Conservation (phyloP, 305 asterid genomes). For the Solanum hybrid region DNA sequence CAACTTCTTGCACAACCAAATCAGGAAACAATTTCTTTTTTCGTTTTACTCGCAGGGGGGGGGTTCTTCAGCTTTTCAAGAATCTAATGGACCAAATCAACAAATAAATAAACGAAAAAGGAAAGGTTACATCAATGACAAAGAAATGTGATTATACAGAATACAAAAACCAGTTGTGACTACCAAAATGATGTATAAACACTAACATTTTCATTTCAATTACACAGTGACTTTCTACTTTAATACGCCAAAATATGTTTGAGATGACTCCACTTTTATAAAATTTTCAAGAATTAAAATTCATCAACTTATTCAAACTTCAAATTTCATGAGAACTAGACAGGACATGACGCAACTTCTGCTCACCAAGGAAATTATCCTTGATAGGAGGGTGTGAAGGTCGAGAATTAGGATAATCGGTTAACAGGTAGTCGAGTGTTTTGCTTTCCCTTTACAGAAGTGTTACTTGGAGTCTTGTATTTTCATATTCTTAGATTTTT, state of each 20-base stretch:
- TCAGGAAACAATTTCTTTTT: background rate
- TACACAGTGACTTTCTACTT: background rate
- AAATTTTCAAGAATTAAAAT: background rate
- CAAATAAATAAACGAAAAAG: background rate
- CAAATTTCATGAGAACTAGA: background rate
- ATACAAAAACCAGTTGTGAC: background rate
- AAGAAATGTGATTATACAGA: background rate
- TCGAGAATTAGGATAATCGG: background rate
- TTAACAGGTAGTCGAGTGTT: background rate
- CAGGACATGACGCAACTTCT: background rate
- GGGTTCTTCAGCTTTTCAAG: background rate
- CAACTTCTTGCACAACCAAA: background rate
- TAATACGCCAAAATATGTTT: background rate
- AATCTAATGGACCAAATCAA: background rate
- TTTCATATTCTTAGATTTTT: background rate
- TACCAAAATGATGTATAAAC: background rate
- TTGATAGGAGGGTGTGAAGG: background rate
- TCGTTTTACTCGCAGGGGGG: background rate
- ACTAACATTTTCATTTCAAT: background rate
- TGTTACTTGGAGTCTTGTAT: background rate
- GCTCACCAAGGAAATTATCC: background rate
- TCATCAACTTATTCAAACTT: background rate
- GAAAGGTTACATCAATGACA: background rate
- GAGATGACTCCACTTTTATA: background rate
- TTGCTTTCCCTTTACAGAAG: background rate